Conservation (phyloP, 2,329 filamentous ascomycete genomes). For the Aspergillus pseudoglaucus region DNA sequence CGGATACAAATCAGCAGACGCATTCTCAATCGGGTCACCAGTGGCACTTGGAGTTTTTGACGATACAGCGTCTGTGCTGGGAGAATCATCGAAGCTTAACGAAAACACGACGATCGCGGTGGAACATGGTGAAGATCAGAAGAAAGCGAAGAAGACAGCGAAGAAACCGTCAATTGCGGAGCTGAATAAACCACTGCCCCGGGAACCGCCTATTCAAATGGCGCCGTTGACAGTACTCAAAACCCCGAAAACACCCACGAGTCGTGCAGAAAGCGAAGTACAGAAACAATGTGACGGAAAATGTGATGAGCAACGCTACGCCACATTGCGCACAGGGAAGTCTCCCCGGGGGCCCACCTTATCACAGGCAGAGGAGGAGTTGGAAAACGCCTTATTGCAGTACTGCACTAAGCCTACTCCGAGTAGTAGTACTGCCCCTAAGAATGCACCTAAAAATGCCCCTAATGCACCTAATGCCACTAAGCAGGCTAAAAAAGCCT, state of each 20-base stretch:
- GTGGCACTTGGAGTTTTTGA: constrained; percentile 29
- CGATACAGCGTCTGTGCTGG: constrained; percentile 12
- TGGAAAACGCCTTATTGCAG: constrained; percentile 14
- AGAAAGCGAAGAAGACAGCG: constrained; percentile 9
- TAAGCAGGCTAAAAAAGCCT: no score
- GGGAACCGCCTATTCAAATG: constrained; percentile 26
- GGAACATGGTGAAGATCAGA: neutral
- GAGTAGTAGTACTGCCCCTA: no score
- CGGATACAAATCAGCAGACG: constrained; percentile 13
- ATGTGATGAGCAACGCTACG: neutral
- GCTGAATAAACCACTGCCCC: constrained; percentile 36
- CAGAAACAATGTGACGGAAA: no score
- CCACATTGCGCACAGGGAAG: no score
- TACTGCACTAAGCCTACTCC: constrained; percentile 2
- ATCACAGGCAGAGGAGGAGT: constrained; percentile 30
- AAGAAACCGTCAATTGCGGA: constrained; percentile 15
- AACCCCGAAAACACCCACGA: neutral
- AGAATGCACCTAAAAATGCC: no score
- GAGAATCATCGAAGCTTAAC: constrained; percentile 4
- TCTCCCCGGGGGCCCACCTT: constrained; percentile 10
- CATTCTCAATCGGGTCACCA: constrained; percentile 21
- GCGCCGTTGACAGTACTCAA: constrained; percentile 21
- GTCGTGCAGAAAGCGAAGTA: no score
- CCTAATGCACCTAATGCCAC: no score
- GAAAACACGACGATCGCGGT: constrained; percentile 10